A percentile compares a stretch with the other conserved stretches of the same genome.
phyloP scores from a whole-genome alignment of 768 basidiomycete species.

The Leucosporidium yakuticum region DNA sequence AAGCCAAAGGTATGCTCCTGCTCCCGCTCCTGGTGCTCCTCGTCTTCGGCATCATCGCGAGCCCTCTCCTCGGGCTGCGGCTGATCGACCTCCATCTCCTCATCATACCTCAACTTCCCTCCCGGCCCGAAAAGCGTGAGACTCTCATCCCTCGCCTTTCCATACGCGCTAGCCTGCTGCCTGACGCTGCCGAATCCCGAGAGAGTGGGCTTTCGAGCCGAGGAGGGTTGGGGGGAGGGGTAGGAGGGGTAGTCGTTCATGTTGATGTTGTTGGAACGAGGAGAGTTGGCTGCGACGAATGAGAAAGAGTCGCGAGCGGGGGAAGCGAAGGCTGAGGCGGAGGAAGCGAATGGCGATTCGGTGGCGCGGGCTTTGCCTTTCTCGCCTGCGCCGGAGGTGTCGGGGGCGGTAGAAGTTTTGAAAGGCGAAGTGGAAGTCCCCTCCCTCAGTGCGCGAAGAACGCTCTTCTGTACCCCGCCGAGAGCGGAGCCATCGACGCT shows the following conservation, averaged over 20 bases:
- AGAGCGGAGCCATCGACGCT: background rate
- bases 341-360: background rate
- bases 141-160: too few species aligned
- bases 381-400: background rate
- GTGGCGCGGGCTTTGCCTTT: background rate
- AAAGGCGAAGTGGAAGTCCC: background rate
- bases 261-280: too few species aligned
- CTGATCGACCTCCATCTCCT: background rate
- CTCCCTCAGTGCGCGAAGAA: slow-evolving; percentile 20
- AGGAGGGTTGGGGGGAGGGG: too few species aligned
- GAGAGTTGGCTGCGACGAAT: too few species aligned
- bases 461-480: slow-evolving; percentile 1
- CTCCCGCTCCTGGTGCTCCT: background rate
- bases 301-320: background rate
- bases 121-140: background rate
- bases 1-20: background rate
- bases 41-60: background rate
- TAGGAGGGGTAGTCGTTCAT: too few species aligned
- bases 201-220: slow-evolving; percentile 8
- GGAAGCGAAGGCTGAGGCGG: background rate
- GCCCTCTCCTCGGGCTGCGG: too few species aligned
- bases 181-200: slow-evolving; percentile 22
- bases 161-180: background rate
- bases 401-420: too few species aligned
- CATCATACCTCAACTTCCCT: background rate